phyloP scores from a whole-genome alignment of 2,329 filamentous ascomycete genomes.

The Paramyrothecium sp. region DNA sequence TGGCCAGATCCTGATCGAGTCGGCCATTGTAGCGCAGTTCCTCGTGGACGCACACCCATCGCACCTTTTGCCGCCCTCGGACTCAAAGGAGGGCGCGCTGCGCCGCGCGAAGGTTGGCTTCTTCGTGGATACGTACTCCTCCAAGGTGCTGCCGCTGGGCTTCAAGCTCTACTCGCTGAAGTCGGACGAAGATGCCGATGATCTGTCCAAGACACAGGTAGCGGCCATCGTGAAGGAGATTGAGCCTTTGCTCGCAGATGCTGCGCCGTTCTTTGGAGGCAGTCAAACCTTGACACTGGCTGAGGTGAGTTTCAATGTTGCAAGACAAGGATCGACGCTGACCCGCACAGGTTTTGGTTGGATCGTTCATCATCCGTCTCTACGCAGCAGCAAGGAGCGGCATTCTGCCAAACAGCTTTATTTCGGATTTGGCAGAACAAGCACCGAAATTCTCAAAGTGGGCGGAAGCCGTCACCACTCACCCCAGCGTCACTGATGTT shows the following conservation, averaged over 20 bases:
- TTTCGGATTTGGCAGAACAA: conserved; percentile 44
- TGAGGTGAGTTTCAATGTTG: conserved; percentile 52
- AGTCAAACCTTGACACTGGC: conserved; percentile 66
- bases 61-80: conserved; percentile 59
- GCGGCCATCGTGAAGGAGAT: conserved; percentile 65
- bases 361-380: conserved; percentile 65
- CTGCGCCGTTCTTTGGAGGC: conserved; percentile 63
- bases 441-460: conserved; percentile 69
- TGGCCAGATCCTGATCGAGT: conserved; percentile 69
- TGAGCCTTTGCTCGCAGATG: conserved; percentile 63
- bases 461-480: conserved; percentile 56
- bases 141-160: conserved; percentile 53
- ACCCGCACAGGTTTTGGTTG: conserved; percentile 52
- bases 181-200: conserved; percentile 48
- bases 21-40: conserved; percentile 71
- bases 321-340: conserved; percentile 1
- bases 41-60: conserved; percentile 67
- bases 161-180: conserved; percentile 46
- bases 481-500: conserved; percentile 65
- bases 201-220: conserved; percentile 49
- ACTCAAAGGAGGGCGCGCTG: conserved; percentile 54
- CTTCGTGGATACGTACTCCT: conserved; percentile 69
- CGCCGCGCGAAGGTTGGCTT: conserved; percentile 65
- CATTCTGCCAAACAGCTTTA: conserved; percentile 49
- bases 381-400: conserved; percentile 52